Percentiles rank a stretch among this genome's conserved stretches.
phyloP scores from a whole-genome alignment of 164 flowering plant genomes.

The Dillenia suffruticosa region DNA sequence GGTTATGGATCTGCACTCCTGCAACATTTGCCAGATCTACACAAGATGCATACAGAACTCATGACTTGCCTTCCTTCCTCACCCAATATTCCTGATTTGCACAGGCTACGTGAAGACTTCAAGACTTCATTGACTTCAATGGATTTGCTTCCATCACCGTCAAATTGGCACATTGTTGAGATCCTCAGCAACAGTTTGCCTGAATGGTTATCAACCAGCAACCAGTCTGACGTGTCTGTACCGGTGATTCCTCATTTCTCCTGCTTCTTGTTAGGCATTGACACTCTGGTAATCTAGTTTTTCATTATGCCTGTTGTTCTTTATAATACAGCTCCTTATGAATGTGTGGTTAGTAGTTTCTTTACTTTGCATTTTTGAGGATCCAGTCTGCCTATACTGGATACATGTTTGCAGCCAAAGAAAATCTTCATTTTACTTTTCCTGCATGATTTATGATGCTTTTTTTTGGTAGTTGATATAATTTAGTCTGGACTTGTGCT shows the following conservation, averaged over 20 bases:
- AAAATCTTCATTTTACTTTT: too few relatives aligned
- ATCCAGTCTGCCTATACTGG: too few relatives aligned
- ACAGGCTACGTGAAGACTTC: slow-evolving; percentile 46
- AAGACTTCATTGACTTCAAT: slow-evolving; percentile 50
- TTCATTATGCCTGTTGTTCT: too few relatives aligned
- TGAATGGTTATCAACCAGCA: slow-evolving; percentile 54
- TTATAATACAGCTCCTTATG: too few relatives aligned
- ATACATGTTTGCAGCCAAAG: too few relatives aligned
- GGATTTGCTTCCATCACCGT: slow-evolving; percentile 52
- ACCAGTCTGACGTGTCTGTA: slow-evolving; percentile 67
- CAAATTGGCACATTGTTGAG: slow-evolving; percentile 61
- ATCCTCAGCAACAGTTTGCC: slow-evolving; percentile 79
- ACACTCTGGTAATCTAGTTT: too few relatives aligned
- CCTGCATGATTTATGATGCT: too few relatives aligned
- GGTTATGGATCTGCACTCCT: slow-evolving; percentile 65
- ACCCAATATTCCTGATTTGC: slow-evolving; percentile 68
- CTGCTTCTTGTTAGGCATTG: too few relatives aligned
- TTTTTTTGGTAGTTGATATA: too few relatives aligned
- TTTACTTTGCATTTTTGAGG: too few relatives aligned
- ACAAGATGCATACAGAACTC: slow-evolving; percentile 59
- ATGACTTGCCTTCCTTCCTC: slow-evolving; percentile 71
- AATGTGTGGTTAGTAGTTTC: too few relatives aligned
- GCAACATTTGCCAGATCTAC: slow-evolving; percentile 67
- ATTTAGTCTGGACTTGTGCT: too few relatives aligned
- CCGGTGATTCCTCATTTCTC: slow-evolving; percentile 45